Conservation (phyloP, 306 rosid genomes). For the Castanospermum australe region DNA sequence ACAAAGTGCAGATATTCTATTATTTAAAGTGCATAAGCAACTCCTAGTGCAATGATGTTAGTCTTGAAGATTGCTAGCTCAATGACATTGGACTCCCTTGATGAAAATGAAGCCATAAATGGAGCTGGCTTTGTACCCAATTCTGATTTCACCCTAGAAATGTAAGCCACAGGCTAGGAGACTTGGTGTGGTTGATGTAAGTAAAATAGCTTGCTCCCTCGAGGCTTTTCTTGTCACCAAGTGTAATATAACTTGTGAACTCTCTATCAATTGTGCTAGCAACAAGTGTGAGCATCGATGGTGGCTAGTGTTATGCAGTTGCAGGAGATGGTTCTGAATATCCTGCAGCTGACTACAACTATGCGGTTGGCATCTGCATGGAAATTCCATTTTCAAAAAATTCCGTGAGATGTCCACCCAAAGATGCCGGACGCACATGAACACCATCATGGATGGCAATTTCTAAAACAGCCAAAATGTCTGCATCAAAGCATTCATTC, state of each 20-base stretch:
- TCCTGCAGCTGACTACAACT: conserved; percentile 49
- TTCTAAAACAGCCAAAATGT: conserved; percentile 71
- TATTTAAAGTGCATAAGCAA: no score
- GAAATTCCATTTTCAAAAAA: conserved; percentile 20
- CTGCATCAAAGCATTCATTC: conserved; percentile 57
- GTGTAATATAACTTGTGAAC: conserved; percentile 39
- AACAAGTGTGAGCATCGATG: conserved; percentile 70
- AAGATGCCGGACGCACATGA: conserved; percentile 56
- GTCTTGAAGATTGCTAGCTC: conserved; percentile 47
- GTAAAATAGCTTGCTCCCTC: conserved; percentile 53
- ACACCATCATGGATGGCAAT: conserved; percentile 80
- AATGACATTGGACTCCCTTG: conserved; percentile 48
- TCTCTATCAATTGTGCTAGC: conserved; percentile 70
- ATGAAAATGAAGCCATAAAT: conserved; percentile 53
- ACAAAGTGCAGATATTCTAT: no score
- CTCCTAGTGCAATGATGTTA: no score
- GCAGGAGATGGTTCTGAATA: conserved; percentile 44
- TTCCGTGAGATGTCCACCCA: conserved; percentile 43
- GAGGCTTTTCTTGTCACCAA: conserved; percentile 48
- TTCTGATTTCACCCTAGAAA: conserved; percentile 29
- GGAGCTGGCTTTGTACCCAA: conserved; percentile 46
- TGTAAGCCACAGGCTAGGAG: conserved; percentile 44
- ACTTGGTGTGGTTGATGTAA: conserved; percentile 47
- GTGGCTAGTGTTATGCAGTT: conserved; percentile 35
- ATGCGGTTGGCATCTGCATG: conserved; percentile 59